Base-by-base conservation (phyloP, 2,329 filamentous ascomycete species). In the Alternaria postmessia region DNA sequence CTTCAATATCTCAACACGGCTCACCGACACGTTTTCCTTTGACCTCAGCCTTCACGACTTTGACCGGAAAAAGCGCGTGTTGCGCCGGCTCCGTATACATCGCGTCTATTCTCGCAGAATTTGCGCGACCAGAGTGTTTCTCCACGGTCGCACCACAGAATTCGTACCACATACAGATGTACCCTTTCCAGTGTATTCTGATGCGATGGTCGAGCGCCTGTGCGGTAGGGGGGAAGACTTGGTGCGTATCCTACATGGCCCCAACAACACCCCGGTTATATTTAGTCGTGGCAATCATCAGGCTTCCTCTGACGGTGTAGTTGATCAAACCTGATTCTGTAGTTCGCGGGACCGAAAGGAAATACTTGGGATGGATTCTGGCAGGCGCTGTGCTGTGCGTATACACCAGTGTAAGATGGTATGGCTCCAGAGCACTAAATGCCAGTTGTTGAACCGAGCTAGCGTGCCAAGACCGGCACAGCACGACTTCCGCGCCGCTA, bases 61-160 rank as follows among this genome's bases (percentile, higher is more conserved):
- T 49, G 32, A 24, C 14, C 2, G 32, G 32, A 14, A 14, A 36
- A 36, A 16, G 32, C 14, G 32, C 32, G 14, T 22, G 42, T 28
- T 24, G 18, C 30, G 14, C 30, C 22, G 51, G 28, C 16, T 14
- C 42, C 36, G 51, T 38, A 30, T 5, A 28, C 24, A 14, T 34
- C n/a, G 44, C 34, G 30, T 36, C n/a, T 16, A 54, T 28, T 42
- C 20, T 58, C 34, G 22, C 43, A 26, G 28, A 9, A 38, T 57
- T 46, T 47, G 57, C 52, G 26, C 34, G 22, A 52, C 57, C 22
- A 18, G 16, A 9, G 32, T 47, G 53, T 57, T 57, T 60, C 57
- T 60, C 57, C 57, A 60, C 52, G 30, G 57, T 60, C 44, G 36
- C 53, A 60, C 53, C 32, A 41, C 46, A 8, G 34, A 43, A 41